Conservation (phyloP, 2,329 filamentous ascomycete species). For the Aspergillus brasiliensis region DNA sequence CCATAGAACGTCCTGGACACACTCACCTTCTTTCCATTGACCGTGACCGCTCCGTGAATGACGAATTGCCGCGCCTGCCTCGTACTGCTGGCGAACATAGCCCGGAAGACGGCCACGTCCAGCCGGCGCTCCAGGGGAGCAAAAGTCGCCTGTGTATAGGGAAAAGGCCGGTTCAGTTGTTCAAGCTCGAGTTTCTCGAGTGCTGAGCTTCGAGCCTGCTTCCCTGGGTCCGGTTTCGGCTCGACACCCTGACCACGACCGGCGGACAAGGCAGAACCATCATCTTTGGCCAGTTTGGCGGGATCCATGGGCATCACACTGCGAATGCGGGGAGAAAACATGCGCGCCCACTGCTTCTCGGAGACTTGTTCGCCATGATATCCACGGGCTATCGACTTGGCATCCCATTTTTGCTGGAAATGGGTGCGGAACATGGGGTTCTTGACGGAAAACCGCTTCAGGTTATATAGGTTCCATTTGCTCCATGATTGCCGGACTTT, state of each 20-base stretch:
- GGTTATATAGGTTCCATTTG: slow-evolving; percentile 94
- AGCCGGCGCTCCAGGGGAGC: slow-evolving; percentile 86
- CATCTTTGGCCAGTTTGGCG: slow-evolving; percentile 72
- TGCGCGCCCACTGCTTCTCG: slow-evolving; percentile 90
- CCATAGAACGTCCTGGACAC: neutral
- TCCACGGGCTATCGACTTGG: slow-evolving; percentile 78
- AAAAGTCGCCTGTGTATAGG: slow-evolving; percentile 96
- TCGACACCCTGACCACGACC: slow-evolving; percentile 78
- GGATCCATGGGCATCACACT: slow-evolving; percentile 86
- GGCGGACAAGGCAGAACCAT: slow-evolving; percentile 80
- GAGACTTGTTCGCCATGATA: slow-evolving; percentile 96
- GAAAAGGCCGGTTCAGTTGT: slow-evolving; percentile 36
- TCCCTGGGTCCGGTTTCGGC: no score
- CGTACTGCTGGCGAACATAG: slow-evolving; percentile 90
- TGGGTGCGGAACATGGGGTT: slow-evolving; percentile 63
- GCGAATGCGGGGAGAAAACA: slow-evolving; percentile 80
- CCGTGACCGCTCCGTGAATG: slow-evolving; percentile 87
- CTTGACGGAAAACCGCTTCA: slow-evolving; percentile 59
- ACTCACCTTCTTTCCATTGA: slow-evolving; percentile 89
- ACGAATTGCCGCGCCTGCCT: slow-evolving; percentile 93
- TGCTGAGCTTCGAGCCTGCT: no score
- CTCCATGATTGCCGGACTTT: slow-evolving; percentile 96
- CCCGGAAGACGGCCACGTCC: slow-evolving; percentile 91
- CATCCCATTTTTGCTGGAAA: slow-evolving; percentile 97
- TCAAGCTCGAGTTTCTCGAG: slow-evolving; percentile 17